A percentile compares a stretch with the other conserved stretches of the same genome.
phyloP scores from a whole-genome alignment of 1,284 basidiomycete genomes.

The Pseudozyma tsukubaensis region DNA sequence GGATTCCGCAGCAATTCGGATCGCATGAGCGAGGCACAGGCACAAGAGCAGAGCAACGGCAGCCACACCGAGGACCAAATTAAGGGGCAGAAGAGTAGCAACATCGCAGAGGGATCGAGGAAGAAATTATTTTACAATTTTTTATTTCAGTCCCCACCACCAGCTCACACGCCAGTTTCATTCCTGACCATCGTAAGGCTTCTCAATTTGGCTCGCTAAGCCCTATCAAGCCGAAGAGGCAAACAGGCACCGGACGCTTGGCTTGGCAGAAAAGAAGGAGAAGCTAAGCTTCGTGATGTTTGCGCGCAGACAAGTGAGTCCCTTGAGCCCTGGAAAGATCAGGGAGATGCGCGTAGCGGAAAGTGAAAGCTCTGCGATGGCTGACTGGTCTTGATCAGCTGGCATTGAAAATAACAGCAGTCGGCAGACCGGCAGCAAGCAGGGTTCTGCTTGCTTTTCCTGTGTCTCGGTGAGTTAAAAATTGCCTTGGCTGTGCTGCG shows the following conservation, averaged over 20 bases:
- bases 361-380: neutral
- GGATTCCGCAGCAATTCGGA: conserved; percentile 11
- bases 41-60: neutral
- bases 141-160: neutral
- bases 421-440: conserved; percentile 6
- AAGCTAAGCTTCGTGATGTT: neutral
- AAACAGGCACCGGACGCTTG: too few species aligned
- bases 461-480: conserved; percentile 10
- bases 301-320: too few species aligned
- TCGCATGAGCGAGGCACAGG: neutral
- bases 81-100: conserved; percentile 3
- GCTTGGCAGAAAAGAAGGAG: neutral
- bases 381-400: neutral
- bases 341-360: neutral
- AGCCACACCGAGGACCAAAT: conserved; percentile 1
- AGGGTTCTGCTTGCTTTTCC: conserved; percentile 2
- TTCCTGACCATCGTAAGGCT: conserved; percentile 6
- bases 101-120: neutral
- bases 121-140: neutral
- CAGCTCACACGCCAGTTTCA: conserved; percentile 1
- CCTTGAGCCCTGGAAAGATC: too few species aligned
- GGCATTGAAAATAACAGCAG: neutral
- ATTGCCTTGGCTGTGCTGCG: neutral
- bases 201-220: too few species aligned
- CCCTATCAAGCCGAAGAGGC: too few species aligned